Percentiles rank a stretch among this genome's conserved stretches.
phyloP scores from a whole-genome alignment of 768 basidiomycete genomes.

The Boletus patriciae region DNA sequence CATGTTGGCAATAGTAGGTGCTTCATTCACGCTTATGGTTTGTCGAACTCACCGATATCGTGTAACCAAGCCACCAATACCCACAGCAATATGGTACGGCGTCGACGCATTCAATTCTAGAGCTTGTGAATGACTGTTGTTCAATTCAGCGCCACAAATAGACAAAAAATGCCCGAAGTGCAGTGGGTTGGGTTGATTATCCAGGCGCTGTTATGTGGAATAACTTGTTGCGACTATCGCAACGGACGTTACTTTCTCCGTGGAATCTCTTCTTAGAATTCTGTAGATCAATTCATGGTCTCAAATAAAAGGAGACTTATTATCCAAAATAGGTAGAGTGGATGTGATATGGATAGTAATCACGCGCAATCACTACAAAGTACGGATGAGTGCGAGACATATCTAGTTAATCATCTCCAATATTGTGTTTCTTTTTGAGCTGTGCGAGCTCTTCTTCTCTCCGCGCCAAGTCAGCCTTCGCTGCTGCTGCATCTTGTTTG shows the following conservation, averaged over 20 bases:
- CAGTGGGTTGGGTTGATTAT: slow-evolving; percentile 20
- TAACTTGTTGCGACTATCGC: slow-evolving; percentile 1
- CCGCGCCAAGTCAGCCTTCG: slow-evolving; percentile 87
- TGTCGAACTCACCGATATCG: slow-evolving; percentile 10
- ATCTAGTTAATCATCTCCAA: slow-evolving; percentile 65
- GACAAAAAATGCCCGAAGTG: slow-evolving; percentile 55
- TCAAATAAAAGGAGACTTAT: slow-evolving; percentile 9
- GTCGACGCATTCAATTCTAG: slow-evolving; percentile 9
- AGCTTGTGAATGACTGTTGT: slow-evolving; percentile 1
- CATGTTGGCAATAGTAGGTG: slow-evolving; percentile 73
- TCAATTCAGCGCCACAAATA: slow-evolving; percentile 53
- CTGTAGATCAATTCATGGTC: slow-evolving; percentile 8
- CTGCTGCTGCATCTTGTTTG: slow-evolving; percentile 92
- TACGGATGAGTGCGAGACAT: slow-evolving; percentile 11
- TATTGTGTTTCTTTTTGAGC: slow-evolving; percentile 84
- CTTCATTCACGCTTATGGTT: not conserved
- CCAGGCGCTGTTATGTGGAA: slow-evolving; percentile 1
- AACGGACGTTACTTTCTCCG: slow-evolving; percentile 13
- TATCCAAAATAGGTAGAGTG: slow-evolving; percentile 6
- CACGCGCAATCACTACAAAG: slow-evolving; percentile 4
- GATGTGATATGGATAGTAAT: slow-evolving; percentile 4
- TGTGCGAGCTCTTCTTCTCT: slow-evolving; percentile 88
- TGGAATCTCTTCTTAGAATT: slow-evolving; percentile 3
- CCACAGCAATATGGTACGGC: slow-evolving; percentile 67
- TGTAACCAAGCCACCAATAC: slow-evolving; percentile 49